Conservation (phyloP, 495 filamentous ascomycete species). For the Penicillium odoratum region DNA sequence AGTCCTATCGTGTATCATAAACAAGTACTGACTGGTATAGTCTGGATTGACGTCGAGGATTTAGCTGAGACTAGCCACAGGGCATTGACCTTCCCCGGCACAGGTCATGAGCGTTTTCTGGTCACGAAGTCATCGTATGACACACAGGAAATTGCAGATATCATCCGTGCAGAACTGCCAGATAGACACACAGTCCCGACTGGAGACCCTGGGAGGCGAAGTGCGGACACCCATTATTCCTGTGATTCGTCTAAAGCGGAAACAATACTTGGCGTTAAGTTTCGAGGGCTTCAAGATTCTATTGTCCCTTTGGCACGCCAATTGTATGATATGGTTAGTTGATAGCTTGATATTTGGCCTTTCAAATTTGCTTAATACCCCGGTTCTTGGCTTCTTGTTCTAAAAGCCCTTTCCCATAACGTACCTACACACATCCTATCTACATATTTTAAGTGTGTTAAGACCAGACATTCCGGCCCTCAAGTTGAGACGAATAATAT, state of each 20-base stretch:
- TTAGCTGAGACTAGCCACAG: conserved; percentile 34
- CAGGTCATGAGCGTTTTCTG: conserved; percentile 34
- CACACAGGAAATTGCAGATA: conserved; percentile 36
- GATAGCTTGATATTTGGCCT: background rate
- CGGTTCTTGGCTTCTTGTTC: background rate
- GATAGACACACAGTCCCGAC: conserved; percentile 16
- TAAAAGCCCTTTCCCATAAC: no score
- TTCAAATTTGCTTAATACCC: no score
- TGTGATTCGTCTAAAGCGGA: conserved; percentile 29
- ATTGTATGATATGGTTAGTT: conserved; percentile 20
- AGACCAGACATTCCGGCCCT: no score
- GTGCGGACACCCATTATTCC: conserved; percentile 27
- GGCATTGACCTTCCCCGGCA: conserved; percentile 26
- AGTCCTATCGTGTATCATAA: background rate
- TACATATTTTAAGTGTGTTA: no score
- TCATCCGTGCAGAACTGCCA: conserved; percentile 27
- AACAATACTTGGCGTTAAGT: conserved; percentile 16
- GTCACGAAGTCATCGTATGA: conserved; percentile 32
- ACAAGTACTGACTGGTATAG: conserved; percentile 3
- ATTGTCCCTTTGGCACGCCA: conserved; percentile 25
- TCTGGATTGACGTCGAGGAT: conserved; percentile 36
- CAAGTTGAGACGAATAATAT: no score
- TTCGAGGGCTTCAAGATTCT: conserved; percentile 19
- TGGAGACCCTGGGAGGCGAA: conserved; percentile 28
- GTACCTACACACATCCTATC: no score